Conservation (phyloP, 2,329 filamentous ascomycete genomes). For the Aspergillus viridinutans region DNA sequence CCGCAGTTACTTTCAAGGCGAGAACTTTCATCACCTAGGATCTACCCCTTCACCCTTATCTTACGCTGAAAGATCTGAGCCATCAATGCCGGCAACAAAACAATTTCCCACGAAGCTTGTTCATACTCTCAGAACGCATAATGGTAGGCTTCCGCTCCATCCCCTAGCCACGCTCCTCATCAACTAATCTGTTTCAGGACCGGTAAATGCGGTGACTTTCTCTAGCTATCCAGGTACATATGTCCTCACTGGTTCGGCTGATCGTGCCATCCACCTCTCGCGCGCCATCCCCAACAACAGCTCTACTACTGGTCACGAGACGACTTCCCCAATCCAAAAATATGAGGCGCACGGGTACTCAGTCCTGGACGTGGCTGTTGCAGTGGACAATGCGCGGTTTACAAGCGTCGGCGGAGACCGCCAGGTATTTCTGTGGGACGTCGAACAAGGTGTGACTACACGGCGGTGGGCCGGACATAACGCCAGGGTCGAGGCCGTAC, state of each 20-base stretch:
- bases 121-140: conserved; percentile 44
- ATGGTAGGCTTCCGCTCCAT: conserved; percentile 26
- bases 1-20: neutral
- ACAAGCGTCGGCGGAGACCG: conserved; percentile 87
- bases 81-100: conserved; percentile 26
- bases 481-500: conserved; percentile 71
- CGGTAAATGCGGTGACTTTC: conserved; percentile 68
- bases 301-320: conserved; percentile 29
- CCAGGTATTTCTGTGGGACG: conserved; percentile 91
- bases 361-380: conserved; percentile 74
- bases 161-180: neutral
- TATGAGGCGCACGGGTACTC: conserved; percentile 91
- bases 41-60: neutral
- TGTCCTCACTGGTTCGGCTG: conserved; percentile 79
- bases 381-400: conserved; percentile 75
- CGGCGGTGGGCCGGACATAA: conserved; percentile 70
- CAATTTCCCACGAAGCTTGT: conserved; percentile 36
- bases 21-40: neutral
- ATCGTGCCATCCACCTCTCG: conserved; percentile 81
- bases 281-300: conserved; percentile 52
- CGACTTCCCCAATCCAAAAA: conserved; percentile 67
- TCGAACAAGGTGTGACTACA: conserved; percentile 70
- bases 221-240: conserved; percentile 70
- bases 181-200: conserved; percentile 45
- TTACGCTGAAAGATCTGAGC: neutral